Base-by-base conservation (phyloP, 2,329 filamentous ascomycete species). In the Venturia effusa region DNA sequence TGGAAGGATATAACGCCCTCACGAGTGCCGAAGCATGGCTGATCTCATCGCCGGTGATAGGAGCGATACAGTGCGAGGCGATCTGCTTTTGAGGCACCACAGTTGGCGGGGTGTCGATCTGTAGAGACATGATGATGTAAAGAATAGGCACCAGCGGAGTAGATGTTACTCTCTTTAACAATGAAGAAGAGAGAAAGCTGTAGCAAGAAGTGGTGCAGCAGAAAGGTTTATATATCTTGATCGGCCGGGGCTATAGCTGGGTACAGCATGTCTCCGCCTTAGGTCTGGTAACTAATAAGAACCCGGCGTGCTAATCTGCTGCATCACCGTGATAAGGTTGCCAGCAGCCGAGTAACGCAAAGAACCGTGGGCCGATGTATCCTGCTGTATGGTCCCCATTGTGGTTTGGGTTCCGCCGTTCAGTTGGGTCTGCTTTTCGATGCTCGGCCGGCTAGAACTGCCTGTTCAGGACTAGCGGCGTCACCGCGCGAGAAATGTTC, bases 31-130 rank as follows among this genome's bases (percentile, higher is more conserved):
- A 76, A 34, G 79, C 79, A 55, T 78, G 74, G 17, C 75, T 75
- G 66, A 88, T 86, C 71, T 88, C 85, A 27, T 74, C 70, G n/a
- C 77, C 78, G 34, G 78, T 81, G 51, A 88, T 75, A 40, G 85
- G 84, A 6, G 83, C 82, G 62, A 88, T 78, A 13, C 85, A 85
- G 68, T 88, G 85, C n/a, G 69, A 43, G 24, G 59, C 22, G 37
- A n/a, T 27, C 24, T 63, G 61, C 48, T 41, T 63, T 19, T 45
- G 40, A 1, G 61, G 61, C 41, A 63, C 37, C 22, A 57, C 45
- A 39, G 48, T 37, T 41, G 61, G 45, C 34, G 48, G 48, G 61
- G 45, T 63, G 24, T 57, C 51, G 22, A 57, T 30, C 40, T 63
- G 45, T 8, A 63, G 34, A 54, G 61, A 63, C 61, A 63, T 63